Evolutionary conservation across 345 rosid species (phyloP).

Genomic region (Microthlaspi erraticum): DNA sequence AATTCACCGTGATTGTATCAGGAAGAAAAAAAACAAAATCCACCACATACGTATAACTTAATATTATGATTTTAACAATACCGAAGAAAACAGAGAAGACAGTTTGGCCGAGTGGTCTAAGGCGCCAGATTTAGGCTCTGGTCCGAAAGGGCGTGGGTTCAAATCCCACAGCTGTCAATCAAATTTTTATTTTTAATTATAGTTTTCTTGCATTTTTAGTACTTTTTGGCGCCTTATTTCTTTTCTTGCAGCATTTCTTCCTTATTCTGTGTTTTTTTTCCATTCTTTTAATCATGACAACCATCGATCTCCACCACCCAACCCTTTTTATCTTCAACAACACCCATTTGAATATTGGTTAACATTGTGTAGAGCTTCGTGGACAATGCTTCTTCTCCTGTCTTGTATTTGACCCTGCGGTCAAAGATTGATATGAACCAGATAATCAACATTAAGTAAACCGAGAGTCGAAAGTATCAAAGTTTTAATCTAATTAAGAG

Average conservation of each 20-base stretch:
- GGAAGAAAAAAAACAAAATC: too few relatives aligned
- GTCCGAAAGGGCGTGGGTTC: conserved; percentile 99
- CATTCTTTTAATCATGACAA: background rate
- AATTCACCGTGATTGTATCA: too few relatives aligned
- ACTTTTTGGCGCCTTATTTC: too few relatives aligned
- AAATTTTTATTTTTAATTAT: too few relatives aligned
- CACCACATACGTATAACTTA: too few relatives aligned
- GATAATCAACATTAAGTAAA: background rate
- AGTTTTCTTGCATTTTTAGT: too few relatives aligned
- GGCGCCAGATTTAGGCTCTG: conserved; percentile 99
- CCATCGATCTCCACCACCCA: conserved; percentile 30
- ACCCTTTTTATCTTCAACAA: conserved; percentile 27
- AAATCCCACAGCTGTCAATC: conserved; percentile 95
- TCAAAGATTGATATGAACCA: conserved; percentile 1
- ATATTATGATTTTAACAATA: too few relatives aligned
- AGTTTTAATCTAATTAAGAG: background rate
- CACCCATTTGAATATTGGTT: conserved; percentile 34
- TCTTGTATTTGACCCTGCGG: conserved; percentile 20
- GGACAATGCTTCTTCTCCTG: conserved; percentile 37
- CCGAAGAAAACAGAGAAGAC: too few relatives aligned
- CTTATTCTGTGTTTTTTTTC: conserved; percentile 3
- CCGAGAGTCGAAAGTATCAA: background rate
- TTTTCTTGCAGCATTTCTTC: too few relatives aligned
- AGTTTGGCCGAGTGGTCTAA: conserved; percentile 99
- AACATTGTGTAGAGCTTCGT: conserved; percentile 24